Base-by-base conservation (phyloP, 2,329 filamentous ascomycete genomes). In the Sclerotinia spermophila region DNA sequence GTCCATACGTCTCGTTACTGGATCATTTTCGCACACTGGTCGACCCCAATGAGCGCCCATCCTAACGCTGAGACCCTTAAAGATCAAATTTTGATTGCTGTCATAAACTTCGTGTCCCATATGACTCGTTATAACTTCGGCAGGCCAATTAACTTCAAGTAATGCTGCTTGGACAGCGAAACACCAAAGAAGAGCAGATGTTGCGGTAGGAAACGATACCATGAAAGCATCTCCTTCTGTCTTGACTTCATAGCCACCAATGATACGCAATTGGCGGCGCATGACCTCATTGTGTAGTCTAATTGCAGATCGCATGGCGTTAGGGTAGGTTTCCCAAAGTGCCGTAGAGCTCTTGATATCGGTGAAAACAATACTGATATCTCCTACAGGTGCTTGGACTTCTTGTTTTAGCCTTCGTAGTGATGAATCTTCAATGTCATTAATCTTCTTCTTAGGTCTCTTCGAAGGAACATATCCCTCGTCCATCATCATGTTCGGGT, bases 191-290 rank as follows among this genome's bases (percentile, higher is more conserved):
- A 99, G 83, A 7, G 96, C 96, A 13, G 94, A 96, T 1, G 96
- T 98, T 3, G 96, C 94, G 0, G 96, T 98, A 2, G 94, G 93
- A 81, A 99, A 99, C 15, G 95, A 97, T 44, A 99, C 96, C 94
- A 99, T 98, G 78, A 99, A 99, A 13, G 96, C 96, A 82, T 99
- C 96, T 75, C 96, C 96, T 92, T 99, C 96, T 27, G 96, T 99
- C 85, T 99, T 99, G 81, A 99, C 96, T 82, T 99, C 96, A 79
- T 97, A 99, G 1, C 96, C 96, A 78, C 96, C 96, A 76, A 97
- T 96, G 73, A 94, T 91, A 66, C 96, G 90, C 75, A 99, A 84
- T 79, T 98, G 95, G 70, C 96, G 88, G 75, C 96, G 91, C 91
- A 99, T 97, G 60, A 97, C 89, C 77, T 97, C 94, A 80, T 99